Percentiles rank a stretch among this genome's conserved stretches.
Conservation (phyloP, 257 asterid genomes). For the Marsdenia floribunda region DNA sequence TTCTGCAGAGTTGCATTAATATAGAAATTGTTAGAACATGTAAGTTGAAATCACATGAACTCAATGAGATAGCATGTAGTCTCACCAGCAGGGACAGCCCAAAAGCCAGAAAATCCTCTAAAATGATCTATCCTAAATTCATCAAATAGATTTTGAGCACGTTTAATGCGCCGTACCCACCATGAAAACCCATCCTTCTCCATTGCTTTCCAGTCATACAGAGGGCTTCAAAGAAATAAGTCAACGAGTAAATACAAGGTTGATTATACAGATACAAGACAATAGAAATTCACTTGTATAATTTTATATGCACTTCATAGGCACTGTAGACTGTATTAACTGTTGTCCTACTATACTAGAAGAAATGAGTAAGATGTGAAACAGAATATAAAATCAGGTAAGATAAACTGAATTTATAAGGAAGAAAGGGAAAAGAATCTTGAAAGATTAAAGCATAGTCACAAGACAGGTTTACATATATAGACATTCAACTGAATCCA, state of each 20-base stretch:
- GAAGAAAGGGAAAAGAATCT: background rate
- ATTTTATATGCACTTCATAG: background rate
- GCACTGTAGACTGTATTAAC: background rate
- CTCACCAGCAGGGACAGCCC: constrained; percentile 99
- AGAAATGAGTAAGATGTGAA: background rate
- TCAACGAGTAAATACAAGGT: constrained; percentile 20
- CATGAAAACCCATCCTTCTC: constrained; percentile 83
- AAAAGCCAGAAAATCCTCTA: constrained; percentile 96
- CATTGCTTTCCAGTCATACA: constrained; percentile 97
- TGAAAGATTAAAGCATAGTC: background rate
- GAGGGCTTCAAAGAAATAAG: constrained; percentile 53
- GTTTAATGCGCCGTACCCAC: constrained; percentile 82
- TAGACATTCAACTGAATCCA: background rate
- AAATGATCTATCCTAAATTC: constrained; percentile 97
- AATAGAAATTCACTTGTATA: background rate
- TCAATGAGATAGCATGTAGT: constrained; percentile 15
- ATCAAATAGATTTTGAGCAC: constrained; percentile 84
- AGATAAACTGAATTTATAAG: background rate
- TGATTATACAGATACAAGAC: background rate
- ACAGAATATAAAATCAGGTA: background rate
- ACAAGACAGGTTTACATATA: background rate
- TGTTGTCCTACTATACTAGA: background rate
- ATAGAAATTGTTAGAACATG: constrained; percentile 11
- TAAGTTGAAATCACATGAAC: constrained; percentile 13
- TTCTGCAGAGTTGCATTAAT: constrained; percentile 44